phyloP scores from a whole-genome alignment of 2,329 filamentous ascomycete species.

The Calonectria leucothoes region DNA sequence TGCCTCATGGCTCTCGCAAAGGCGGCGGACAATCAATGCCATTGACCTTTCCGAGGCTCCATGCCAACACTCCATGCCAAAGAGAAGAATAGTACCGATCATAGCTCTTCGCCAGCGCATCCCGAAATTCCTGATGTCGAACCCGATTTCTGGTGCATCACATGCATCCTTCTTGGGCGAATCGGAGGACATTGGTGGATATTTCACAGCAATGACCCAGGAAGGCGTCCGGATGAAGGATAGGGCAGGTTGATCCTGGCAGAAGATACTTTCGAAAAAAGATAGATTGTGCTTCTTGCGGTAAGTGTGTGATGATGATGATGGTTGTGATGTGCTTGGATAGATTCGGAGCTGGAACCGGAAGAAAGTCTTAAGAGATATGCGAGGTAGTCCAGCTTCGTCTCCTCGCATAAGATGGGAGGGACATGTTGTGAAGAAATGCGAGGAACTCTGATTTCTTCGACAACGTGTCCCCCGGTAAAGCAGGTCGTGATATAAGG shows the following conservation, averaged over 20 bases:
- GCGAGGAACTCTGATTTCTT: neutral
- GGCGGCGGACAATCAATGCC: neutral
- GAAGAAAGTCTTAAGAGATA: neutral
- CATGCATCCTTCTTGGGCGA: too few relatives aligned
- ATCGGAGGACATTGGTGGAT: too few relatives aligned
- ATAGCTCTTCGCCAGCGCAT: too few relatives aligned
- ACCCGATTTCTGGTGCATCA: too few relatives aligned
- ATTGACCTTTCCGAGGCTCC: neutral
- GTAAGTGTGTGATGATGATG: neutral
- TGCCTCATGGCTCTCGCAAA: neutral
- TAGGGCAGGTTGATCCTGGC: neutral
- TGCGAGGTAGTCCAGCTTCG: neutral
- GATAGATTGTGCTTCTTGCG: neutral
- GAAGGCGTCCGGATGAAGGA: neutral
- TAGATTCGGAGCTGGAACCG: neutral
- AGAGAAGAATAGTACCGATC: neutral
- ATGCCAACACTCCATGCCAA: neutral
- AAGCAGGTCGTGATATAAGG: neutral
- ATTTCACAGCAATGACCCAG: too few relatives aligned
- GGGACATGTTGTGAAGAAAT: neutral
- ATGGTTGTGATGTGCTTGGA: too few relatives aligned
- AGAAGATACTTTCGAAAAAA: neutral
- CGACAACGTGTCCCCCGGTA: neutral
- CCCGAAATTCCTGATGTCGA: too few relatives aligned
- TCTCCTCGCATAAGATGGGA: too few relatives aligned